phyloP scores from a whole-genome alignment of 179 eudicot species.

The Heliamphora pulchella region DNA sequence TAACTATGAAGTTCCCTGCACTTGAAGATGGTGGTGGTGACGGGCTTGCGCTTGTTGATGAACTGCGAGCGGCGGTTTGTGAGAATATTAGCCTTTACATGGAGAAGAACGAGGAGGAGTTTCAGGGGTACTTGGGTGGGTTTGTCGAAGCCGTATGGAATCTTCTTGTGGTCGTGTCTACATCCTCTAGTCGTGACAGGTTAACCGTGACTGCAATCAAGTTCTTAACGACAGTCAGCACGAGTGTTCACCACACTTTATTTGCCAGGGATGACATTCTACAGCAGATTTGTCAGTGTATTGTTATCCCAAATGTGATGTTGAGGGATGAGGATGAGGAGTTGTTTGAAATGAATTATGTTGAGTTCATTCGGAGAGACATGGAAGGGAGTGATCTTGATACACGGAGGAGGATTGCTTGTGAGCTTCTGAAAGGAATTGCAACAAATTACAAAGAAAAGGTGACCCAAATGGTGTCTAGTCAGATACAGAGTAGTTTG shows the following conservation, averaged over 20 bases:
- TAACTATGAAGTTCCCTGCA: slow-evolving; percentile 46
- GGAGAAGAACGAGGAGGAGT: slow-evolving; percentile 84
- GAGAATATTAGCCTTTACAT: slow-evolving; percentile 79
- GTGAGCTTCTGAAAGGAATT: slow-evolving; percentile 93
- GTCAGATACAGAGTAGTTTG: slow-evolving; percentile 62
- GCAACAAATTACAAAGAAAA: slow-evolving; percentile 68
- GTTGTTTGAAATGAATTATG: slow-evolving; percentile 82
- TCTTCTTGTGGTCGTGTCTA: slow-evolving; percentile 61
- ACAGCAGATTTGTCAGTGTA: slow-evolving; percentile 69
- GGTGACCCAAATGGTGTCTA: slow-evolving; percentile 57
- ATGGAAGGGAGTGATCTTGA: slow-evolving; percentile 99
- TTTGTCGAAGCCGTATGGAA: slow-evolving; percentile 71
- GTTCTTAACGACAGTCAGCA: slow-evolving; percentile 74
- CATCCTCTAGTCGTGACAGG: slow-evolving; percentile 61
- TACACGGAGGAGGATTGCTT: slow-evolving; percentile 89
- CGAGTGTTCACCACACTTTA: slow-evolving; percentile 60
- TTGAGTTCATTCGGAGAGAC: slow-evolving; percentile 83
- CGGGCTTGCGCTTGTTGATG: slow-evolving; percentile 70
- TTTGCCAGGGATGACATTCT: slow-evolving; percentile 62
- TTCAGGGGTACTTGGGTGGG: slow-evolving; percentile 55
- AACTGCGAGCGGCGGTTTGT: slow-evolving; percentile 74
- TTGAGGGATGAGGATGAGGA: slow-evolving; percentile 91
- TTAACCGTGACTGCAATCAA: slow-evolving; percentile 76
- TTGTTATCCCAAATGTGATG: slow-evolving; percentile 92
- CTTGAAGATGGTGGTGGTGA: slow-evolving; percentile 65